Percentiles rank a stretch among this genome's conserved stretches.
phyloP scores from a whole-genome alignment of 2,329 filamentous ascomycete species.

The Trichoderma atroviride region DNA sequence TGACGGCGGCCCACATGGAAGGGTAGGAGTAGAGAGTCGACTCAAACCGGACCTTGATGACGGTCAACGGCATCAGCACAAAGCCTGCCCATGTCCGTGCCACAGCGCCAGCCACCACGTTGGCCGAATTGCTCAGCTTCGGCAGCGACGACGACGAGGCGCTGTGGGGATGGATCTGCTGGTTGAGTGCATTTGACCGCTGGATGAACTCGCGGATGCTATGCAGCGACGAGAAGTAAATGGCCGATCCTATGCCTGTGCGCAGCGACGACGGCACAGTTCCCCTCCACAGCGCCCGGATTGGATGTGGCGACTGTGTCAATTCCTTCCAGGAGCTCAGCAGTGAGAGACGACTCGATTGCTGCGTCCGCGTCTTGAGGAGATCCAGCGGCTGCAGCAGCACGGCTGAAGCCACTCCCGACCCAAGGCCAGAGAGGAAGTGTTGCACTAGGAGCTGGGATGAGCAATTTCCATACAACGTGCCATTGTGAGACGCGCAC shows the following conservation, averaged over 20 bases:
- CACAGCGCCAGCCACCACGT: constrained; percentile 80
- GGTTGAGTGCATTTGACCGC: constrained; percentile 33
- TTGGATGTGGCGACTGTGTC: constrained; percentile 60
- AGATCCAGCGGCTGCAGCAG: constrained; percentile 94
- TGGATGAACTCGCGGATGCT: constrained; percentile 69
- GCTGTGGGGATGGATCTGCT: constrained; percentile 31
- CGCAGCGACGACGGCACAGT: constrained; percentile 90
- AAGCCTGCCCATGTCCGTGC: constrained; percentile 87
- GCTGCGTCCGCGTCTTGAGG: constrained; percentile 93
- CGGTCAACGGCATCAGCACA: constrained; percentile 91
- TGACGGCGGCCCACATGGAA: constrained; percentile 71
- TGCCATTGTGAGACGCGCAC: constrained; percentile 14
- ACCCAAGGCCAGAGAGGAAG: constrained; percentile 84
- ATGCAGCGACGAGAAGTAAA: constrained; percentile 92
- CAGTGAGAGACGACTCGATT: constrained; percentile 74
- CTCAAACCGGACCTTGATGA: constrained; percentile 96
- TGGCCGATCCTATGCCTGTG: constrained; percentile 87
- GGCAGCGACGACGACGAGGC: constrained; percentile 74
- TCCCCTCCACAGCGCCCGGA: constrained; percentile 85
- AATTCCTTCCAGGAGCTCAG: constrained; percentile 37
- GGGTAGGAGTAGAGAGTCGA: constrained; percentile 82
- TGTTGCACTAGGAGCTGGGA: constrained; percentile 65
- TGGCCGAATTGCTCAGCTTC: constrained; percentile 79
- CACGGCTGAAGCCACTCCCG: constrained; percentile 83
- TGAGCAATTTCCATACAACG: constrained; percentile 18